phyloP scores from a whole-genome alignment of 1,139 yeast genomes.

The Kodamaea arcana region DNA sequence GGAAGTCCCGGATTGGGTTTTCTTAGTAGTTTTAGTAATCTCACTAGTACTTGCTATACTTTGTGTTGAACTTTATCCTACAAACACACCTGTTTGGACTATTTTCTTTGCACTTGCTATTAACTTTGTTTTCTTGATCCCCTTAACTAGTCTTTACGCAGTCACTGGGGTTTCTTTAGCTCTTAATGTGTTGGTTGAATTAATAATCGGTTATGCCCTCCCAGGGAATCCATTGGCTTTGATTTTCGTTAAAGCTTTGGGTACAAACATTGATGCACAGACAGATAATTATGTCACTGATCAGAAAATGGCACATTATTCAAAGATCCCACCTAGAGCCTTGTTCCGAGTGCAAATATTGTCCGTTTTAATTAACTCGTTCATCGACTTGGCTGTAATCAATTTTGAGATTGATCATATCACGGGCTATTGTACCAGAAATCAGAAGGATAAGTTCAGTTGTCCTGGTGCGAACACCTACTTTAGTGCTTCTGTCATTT shows the following conservation, averaged over 20 bases:
- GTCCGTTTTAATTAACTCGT: constrained; percentile 23
- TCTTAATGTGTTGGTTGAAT: constrained; percentile 19
- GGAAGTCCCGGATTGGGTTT: constrained; percentile 18
- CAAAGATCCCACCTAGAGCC: constrained; percentile 32
- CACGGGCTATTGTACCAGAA: constrained; percentile 23
- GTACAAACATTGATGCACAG: constrained; percentile 27
- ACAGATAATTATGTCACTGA: constrained; percentile 35
- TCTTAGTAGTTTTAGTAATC: constrained; percentile 11
- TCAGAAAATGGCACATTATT: constrained; percentile 34
- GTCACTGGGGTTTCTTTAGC: constrained; percentile 17
- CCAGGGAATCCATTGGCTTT: constrained; percentile 21
- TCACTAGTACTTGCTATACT: constrained; percentile 14
- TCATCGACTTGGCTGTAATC: constrained; percentile 23
- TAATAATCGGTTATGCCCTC: constrained; percentile 18
- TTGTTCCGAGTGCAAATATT: constrained; percentile 32
- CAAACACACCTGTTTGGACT: constrained; percentile 20
- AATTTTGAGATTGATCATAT: constrained; percentile 27
- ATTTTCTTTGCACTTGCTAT: constrained; percentile 20
- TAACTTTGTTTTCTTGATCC: constrained; percentile 19
- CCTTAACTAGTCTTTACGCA: constrained; percentile 15
- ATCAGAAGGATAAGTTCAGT: constrained; percentile 25
- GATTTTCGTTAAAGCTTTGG: constrained; percentile 19
- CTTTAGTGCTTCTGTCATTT: constrained; percentile 30
- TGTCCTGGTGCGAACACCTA: constrained; percentile 34
- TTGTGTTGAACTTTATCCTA: constrained; percentile 17